Conservation (phyloP, 73 alveolate species). For the Tetrahymena malaccensis region DNA sequence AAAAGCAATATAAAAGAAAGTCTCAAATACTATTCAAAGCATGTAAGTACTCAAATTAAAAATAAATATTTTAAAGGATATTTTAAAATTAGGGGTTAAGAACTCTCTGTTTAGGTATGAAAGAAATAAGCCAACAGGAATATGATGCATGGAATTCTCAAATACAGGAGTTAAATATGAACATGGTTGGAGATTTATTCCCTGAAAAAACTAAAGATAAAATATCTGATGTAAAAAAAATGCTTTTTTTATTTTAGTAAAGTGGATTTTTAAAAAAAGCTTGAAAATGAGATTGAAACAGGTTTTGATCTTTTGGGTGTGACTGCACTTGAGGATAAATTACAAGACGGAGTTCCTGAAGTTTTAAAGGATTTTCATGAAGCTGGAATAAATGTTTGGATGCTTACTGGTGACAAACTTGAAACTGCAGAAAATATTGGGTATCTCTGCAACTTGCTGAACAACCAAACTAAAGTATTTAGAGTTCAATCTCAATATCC, state of each 20-base stretch:
- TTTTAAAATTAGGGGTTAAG: slow-evolving; percentile 75
- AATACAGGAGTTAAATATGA: slow-evolving; percentile 43
- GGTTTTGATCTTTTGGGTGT: slow-evolving; percentile 76
- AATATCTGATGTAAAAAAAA: slow-evolving; percentile 30
- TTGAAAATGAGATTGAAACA: slow-evolving; percentile 58
- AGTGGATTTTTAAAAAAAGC: neutral
- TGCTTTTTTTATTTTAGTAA: neutral
- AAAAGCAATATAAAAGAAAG: slow-evolving; percentile 19
- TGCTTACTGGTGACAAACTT: slow-evolving; percentile 95
- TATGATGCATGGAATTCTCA: slow-evolving; percentile 53
- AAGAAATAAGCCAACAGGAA: slow-evolving; percentile 51
- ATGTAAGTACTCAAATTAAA: neutral
- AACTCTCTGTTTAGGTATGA: slow-evolving; percentile 76
- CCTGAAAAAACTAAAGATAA: slow-evolving; percentile 33
- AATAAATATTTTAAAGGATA: slow-evolving; percentile 47
- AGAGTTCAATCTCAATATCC: slow-evolving; percentile 44
- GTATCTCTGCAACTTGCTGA: slow-evolving; percentile 69
- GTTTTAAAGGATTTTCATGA: slow-evolving; percentile 70
- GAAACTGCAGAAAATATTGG: slow-evolving; percentile 97
- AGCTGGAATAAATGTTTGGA: slow-evolving; percentile 94
- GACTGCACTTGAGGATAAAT: slow-evolving; percentile 91
- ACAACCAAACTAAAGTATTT: slow-evolving; percentile 61
- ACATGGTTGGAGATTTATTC: neutral
- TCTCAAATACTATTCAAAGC: slow-evolving; percentile 50
- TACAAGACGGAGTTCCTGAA: slow-evolving; percentile 86